phyloP scores from a whole-genome alignment of 108 stramenopile species.

The Skeletonema grethae region DNA sequence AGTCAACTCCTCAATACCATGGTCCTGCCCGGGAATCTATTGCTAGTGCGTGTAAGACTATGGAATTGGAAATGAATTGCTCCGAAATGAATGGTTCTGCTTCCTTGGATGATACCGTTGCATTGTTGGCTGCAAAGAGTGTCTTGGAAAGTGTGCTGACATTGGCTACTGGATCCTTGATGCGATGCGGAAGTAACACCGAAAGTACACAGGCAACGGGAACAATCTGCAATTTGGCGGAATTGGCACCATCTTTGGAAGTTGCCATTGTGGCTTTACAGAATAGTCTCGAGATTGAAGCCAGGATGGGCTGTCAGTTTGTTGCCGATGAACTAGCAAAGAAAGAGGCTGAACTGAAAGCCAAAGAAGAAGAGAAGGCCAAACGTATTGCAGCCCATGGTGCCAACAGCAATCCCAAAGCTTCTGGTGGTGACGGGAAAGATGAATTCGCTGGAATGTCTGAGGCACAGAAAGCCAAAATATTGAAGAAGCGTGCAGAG shows the following conservation, averaged over 20 bases:
- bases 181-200: constrained; percentile 1
- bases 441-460: constrained; percentile 68
- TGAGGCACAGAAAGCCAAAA: constrained; percentile 68
- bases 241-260: constrained; percentile 25
- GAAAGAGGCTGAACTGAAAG: constrained; percentile 46
- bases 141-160: constrained; percentile 21
- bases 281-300: constrained; percentile 37
- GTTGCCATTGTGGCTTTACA: constrained; percentile 15
- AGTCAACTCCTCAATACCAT: constrained; percentile 53
- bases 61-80: constrained; percentile 66
- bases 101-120: constrained; percentile 44
- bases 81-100: constrained; percentile 24
- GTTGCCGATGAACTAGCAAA: constrained; percentile 30
- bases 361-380: constrained; percentile 58
- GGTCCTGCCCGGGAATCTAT: constrained; percentile 54
- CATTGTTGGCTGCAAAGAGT: constrained; percentile 28
- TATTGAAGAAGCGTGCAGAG: constrained; percentile 76
- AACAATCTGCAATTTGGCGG: constrained; percentile 1
- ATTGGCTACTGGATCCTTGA: constrained; percentile 2
- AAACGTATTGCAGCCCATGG: constrained; percentile 38
- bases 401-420: constrained; percentile 1
- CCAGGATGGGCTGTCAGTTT: constrained; percentile 23
- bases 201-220: background rate
- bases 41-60: constrained; percentile 36
- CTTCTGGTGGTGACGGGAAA: background rate